Percentiles rank a stretch among this genome's conserved stretches.
Conservation (phyloP, 202 grass and related monocot species). For the Alloteropsis angusta region DNA sequence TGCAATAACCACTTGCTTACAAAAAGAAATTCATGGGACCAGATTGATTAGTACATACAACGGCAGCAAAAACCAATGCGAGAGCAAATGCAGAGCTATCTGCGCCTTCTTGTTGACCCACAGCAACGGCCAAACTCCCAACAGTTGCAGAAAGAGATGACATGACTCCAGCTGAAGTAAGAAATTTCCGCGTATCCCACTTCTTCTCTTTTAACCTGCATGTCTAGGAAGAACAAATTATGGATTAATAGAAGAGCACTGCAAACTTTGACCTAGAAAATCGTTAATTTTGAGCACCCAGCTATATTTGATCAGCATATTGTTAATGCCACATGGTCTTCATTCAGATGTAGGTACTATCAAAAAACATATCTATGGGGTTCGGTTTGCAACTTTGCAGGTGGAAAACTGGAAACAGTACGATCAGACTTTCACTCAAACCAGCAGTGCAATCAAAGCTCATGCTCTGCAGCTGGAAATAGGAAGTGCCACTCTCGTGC, state of each 20-base stretch:
- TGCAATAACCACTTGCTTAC: neutral
- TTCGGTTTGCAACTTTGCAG: neutral
- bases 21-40: slow-evolving; percentile 28
- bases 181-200: slow-evolving; percentile 84
- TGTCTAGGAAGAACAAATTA: slow-evolving; percentile 58
- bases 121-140: slow-evolving; percentile 54
- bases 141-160: slow-evolving; percentile 86
- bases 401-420: neutral
- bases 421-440: neutral
- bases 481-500: neutral
- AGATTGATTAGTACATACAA: slow-evolving; percentile 48
- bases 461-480: neutral
- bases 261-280: neutral
- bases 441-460: neutral
- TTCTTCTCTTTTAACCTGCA: slow-evolving; percentile 99
- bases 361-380: neutral
- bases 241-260: slow-evolving; percentile 23
- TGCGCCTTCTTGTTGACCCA: slow-evolving; percentile 76
- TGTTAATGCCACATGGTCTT: neutral
- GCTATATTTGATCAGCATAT: neutral
- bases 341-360: neutral
- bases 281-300: neutral
- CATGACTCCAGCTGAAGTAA: slow-evolving; percentile 76
- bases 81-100: slow-evolving; percentile 71
- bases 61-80: slow-evolving; percentile 66